phyloP scores from a whole-genome alignment of 1,284 basidiomycete species.

The Ceratobasidium sp. region DNA sequence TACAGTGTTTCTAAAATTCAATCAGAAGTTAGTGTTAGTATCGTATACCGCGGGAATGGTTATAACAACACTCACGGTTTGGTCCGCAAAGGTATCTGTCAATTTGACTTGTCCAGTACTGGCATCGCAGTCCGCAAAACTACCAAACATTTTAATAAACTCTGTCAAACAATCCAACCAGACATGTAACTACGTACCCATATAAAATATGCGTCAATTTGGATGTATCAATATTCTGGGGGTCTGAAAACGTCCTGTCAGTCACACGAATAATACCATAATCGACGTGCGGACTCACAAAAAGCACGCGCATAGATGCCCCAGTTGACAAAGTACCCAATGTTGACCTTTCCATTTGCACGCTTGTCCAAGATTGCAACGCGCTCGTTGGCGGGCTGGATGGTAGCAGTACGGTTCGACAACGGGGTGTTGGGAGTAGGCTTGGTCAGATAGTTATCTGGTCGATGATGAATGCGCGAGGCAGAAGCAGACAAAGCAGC shows the following conservation, averaged over 20 bases:
- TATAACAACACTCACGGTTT: conserved; percentile 66
- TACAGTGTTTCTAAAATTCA: conserved; percentile 71
- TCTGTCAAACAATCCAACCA: not conserved
- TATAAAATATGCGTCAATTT: conserved; percentile 85
- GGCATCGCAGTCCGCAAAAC: conserved; percentile 83
- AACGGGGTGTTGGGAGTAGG: conserved; percentile 55
- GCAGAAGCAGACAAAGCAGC: conserved; percentile 53
- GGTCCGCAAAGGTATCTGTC: conserved; percentile 87
- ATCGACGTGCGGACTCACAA: conserved; percentile 19
- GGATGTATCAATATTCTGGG: conserved; percentile 69
- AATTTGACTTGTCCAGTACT: conserved; percentile 76
- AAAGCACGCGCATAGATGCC: conserved; percentile 43
- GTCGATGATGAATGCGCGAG: conserved; percentile 71
- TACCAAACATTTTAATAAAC: not conserved
- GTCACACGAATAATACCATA: not conserved
- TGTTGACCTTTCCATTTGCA: conserved; percentile 66
- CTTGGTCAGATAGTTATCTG: conserved; percentile 62
- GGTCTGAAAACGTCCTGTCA: conserved; percentile 60
- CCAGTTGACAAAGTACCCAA: conserved; percentile 67
- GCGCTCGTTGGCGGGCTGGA: conserved; percentile 49
- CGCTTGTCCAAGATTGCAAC: conserved; percentile 54
- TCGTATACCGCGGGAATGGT: not conserved
- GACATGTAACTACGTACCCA: conserved; percentile 53
- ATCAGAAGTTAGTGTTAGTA: conserved; percentile 28
- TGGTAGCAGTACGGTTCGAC: conserved; percentile 57